Conservation (phyloP, 1,284 basidiomycete species). For the Neolentinus lepideus region DNA sequence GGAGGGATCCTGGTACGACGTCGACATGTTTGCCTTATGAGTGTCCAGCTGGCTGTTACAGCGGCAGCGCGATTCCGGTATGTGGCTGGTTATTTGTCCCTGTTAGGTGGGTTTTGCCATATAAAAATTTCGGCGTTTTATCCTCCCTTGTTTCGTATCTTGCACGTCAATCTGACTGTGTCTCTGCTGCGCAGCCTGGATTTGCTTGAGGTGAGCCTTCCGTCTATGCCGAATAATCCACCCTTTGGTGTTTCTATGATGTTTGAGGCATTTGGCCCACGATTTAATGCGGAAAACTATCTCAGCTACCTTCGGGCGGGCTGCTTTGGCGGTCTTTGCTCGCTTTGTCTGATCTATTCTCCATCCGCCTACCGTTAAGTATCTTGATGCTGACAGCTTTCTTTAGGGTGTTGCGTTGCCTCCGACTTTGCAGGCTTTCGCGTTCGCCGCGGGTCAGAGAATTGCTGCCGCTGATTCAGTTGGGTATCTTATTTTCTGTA, state of each 20-base stretch:
- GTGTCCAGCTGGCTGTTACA: not conserved
- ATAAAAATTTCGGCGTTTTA: not conserved
- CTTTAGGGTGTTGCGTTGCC: not conserved
- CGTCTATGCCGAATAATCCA: not conserved
- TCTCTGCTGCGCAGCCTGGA: not conserved
- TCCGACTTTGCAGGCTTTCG: not conserved
- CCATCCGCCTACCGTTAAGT: slow-evolving; percentile 3
- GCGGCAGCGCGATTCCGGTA: not conserved
- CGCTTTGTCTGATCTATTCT: slow-evolving; percentile 27
- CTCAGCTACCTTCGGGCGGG: slow-evolving; percentile 56
- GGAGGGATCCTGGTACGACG: not conserved
- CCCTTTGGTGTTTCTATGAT: slow-evolving; percentile 39
- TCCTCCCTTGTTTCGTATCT: not conserved
- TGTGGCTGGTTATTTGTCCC: not conserved
- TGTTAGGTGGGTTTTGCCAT: not conserved
- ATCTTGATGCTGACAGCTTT: too few species aligned
- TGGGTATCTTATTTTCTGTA: not conserved
- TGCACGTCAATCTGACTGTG: not conserved
- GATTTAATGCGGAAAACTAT: slow-evolving; percentile 66
- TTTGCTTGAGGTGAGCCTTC: not conserved
- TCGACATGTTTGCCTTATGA: not conserved
- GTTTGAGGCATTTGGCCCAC: slow-evolving; percentile 84
- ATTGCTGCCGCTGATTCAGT: not conserved
- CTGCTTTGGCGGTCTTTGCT: slow-evolving; percentile 32
- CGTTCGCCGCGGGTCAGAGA: not conserved